Evolutionary conservation across 257 asterid genomes (phyloP), one percentile per base, ranked within the genome.

Genomic region (Nicotiana noctiflora): DNA sequence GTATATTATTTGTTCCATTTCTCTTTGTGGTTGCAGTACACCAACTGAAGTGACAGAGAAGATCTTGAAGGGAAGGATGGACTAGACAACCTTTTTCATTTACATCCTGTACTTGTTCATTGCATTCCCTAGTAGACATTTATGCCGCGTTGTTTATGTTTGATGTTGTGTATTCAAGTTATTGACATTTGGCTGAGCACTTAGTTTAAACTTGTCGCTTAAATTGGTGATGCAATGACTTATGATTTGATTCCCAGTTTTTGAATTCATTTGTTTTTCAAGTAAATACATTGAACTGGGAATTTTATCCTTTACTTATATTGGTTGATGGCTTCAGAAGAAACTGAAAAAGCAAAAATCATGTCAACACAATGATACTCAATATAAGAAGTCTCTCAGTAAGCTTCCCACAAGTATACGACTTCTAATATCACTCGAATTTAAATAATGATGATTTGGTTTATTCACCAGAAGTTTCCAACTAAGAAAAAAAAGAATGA

Each of bases 1-100:
- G 1, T 57, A 57, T 57, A 18, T 60, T 60, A 60, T 21, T 60
- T 60, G 10, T 5, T 9, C 31, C 15, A 3, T 0, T 7, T 19
- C 65, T 60, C 6, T 60, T 60, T 21, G 32, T 60, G 6, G 14
- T 67, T 81, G 85, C 97, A 94, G 98, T 84, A 92, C 98, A 29
- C 94, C 97, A 7, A 91, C 93, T 2, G 98, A 94, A 89, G 97
- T 92, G 51, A 90, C 89, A 4, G 97, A 92, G 90, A 91, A 89
- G 83, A 89, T 93, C 83, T 93, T 94, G 88, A 94, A 94, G 87
- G 97, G 98, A 84, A 90, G 97, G 82, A 94, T 94, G 98, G 98
- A 94, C 80, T 76, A 53, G 61, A 25, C 40, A 9, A 12, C 14
- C 13, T 23, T 61, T 61, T 23, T 25, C 34, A 12, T 61, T 61